Percentiles rank a stretch among this genome's conserved stretches.
phyloP scores from a whole-genome alignment of 2,329 filamentous ascomycete genomes.

The Hyphodiscus sp. region DNA sequence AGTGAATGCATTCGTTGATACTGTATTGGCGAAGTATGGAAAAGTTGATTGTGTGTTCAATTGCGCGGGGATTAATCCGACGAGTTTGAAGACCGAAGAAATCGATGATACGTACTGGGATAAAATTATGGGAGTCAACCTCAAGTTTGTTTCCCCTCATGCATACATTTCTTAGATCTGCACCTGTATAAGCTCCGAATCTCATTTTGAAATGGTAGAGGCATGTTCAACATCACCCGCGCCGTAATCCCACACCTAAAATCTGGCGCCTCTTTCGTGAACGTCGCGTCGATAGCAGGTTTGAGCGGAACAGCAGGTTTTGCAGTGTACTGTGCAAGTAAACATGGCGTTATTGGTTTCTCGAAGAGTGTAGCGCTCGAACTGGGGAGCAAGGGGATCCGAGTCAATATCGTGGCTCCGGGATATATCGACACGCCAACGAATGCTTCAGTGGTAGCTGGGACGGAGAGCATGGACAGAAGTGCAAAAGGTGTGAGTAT shows the following conservation, averaged over 20 bases:
- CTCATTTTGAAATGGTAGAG: background rate
- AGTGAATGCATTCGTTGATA: conserved; percentile 22
- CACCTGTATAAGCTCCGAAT: no score
- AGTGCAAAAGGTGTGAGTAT: conserved; percentile 13
- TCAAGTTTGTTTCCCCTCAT: conserved; percentile 27
- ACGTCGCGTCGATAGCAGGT: conserved; percentile 33
- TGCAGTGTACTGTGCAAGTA: conserved; percentile 31
- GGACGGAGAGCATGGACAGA: conserved; percentile 36
- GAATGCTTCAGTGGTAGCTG: conserved; percentile 43
- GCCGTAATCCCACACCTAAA: conserved; percentile 35
- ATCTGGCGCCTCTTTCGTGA: conserved; percentile 32
- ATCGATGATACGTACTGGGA: conserved; percentile 42
- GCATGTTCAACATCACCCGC: conserved; percentile 39
- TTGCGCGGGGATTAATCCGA: conserved; percentile 43
- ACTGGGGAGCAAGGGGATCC: conserved; percentile 32
- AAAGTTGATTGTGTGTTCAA: conserved; percentile 35
- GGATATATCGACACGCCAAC: conserved; percentile 38
- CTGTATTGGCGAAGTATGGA: conserved; percentile 20
- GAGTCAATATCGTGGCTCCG: conserved; percentile 34
- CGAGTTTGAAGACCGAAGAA: conserved; percentile 33
- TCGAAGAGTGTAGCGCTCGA: conserved; percentile 33
- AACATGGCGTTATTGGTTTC: conserved; percentile 36
- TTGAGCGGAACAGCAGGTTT: conserved; percentile 20
- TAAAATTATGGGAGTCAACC: conserved; percentile 38
- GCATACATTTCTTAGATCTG: no score